A percentile compares a stretch with the other conserved stretches of the same genome.
Evolutionary conservation across 2,329 filamentous ascomycete genomes (phyloP).

Genomic region (Microcyclosporella mali): DNA sequence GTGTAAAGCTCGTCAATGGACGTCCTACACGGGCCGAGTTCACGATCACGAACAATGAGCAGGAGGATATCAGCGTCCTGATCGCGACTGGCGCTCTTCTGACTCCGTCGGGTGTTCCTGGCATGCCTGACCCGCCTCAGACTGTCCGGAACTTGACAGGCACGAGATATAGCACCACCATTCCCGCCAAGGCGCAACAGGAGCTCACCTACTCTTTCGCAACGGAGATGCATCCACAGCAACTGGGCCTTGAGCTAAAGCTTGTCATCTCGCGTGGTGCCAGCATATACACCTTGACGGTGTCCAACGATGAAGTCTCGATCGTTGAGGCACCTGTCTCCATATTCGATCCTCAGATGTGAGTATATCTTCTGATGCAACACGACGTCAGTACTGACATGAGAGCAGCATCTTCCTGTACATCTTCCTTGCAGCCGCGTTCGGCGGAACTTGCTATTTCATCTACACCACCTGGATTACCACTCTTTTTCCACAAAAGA

Average conservation of each 20-base stretch:
- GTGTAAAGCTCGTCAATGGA: conserved; percentile 92
- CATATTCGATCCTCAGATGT: conserved; percentile 96
- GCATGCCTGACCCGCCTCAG: conserved; percentile 45
- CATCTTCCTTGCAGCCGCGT: conserved; percentile 73
- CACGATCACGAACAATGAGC: conserved; percentile 78
- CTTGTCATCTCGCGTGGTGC: conserved; percentile 65
- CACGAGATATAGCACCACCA: conserved; percentile 64
- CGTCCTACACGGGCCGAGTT: conserved; percentile 76
- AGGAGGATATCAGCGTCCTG: conserved; percentile 64
- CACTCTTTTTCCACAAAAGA: conserved; percentile 84
- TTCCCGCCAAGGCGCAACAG: conserved; percentile 70
- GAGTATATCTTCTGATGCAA: conserved; percentile 35
- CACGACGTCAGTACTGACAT: conserved; percentile 3
- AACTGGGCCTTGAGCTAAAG: conserved; percentile 70
- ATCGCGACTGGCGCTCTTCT: conserved; percentile 70
- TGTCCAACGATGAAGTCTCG: conserved; percentile 74
- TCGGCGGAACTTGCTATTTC: conserved; percentile 80
- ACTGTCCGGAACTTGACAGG: conserved; percentile 81
- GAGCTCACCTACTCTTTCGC: conserved; percentile 76
- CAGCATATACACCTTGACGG: conserved; percentile 69
- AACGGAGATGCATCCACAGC: conserved; percentile 88
- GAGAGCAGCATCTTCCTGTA: conserved; percentile 84
- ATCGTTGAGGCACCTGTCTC: conserved; percentile 87
- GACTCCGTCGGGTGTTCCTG: conserved; percentile 48
- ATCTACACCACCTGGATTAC: conserved; percentile 98